These are phyloP conservation scores for Linnemannia elongata DNA, from an alignment of 192 early-diverging fungal genomes.

Conservation along the genomic window DNA sequence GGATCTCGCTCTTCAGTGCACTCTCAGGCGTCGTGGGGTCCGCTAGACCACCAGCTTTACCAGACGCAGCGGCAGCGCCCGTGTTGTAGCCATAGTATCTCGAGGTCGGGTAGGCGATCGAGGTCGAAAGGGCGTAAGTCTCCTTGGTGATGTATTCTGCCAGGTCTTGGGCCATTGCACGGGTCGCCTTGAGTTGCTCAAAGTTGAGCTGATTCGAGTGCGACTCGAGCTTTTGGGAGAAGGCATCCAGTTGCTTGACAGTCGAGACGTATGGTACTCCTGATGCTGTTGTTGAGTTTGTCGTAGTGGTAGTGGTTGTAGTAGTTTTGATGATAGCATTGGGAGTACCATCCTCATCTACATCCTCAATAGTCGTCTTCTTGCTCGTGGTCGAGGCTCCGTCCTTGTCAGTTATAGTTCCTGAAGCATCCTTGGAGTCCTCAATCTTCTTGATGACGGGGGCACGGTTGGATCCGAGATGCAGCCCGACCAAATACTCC, in stretches of 20 bases:
- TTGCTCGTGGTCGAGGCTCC: slow-evolving; percentile 11
- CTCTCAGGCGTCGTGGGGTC: slow-evolving; percentile 43
- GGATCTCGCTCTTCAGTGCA: slow-evolving; percentile 64
- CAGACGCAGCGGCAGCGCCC: slow-evolving; percentile 29
- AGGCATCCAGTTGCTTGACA: slow-evolving; percentile 41
- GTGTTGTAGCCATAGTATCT: slow-evolving; percentile 54
- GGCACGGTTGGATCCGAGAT: slow-evolving; percentile 43
- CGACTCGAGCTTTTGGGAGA: slow-evolving; percentile 37
- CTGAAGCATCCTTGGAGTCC: slow-evolving; percentile 1
- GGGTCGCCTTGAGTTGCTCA: slow-evolving; percentile 49
- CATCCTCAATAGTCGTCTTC: slow-evolving; percentile 40
- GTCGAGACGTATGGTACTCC: slow-evolving; percentile 13
- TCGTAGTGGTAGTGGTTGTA: not conserved
- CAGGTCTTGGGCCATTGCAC: slow-evolving; percentile 45
- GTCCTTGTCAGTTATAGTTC: not conserved
- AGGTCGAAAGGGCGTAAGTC: slow-evolving; percentile 42
- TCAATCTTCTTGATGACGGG: slow-evolving; percentile 26
- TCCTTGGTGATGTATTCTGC: slow-evolving; percentile 58
- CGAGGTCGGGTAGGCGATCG: slow-evolving; percentile 50
- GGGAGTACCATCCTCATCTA: slow-evolving; percentile 1
- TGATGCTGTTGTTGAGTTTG: not conserved
- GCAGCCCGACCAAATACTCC: slow-evolving; percentile 31
- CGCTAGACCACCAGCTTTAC: slow-evolving; percentile 26
- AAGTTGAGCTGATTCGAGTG: slow-evolving; percentile 43
- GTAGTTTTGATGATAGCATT: not conserved